These are phyloP conservation scores for Wickerhamiella nectarea DNA, from an alignment of 805 yeast species.

Conservation along the genomic window DNA sequence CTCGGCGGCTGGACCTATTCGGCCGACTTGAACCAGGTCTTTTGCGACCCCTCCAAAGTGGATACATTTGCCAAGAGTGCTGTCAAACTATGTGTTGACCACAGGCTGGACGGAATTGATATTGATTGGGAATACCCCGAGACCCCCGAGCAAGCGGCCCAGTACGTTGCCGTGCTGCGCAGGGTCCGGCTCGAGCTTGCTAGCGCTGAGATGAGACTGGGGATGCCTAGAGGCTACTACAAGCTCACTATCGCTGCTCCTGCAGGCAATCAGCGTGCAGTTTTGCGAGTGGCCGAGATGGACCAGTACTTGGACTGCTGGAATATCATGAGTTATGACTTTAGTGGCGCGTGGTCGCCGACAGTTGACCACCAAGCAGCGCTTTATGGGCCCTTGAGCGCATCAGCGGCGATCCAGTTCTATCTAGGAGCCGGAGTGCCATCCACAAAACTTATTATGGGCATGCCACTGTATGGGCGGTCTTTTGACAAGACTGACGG, in stretches of 20 bases:
- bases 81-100: conserved; percentile 33
- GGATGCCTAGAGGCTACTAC: conserved; percentile 24
- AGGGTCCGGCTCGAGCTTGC: conserved; percentile 31
- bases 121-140: conserved; percentile 90
- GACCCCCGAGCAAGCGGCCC: conserved; percentile 32
- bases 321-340: conserved; percentile 90
- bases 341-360: conserved; percentile 62
- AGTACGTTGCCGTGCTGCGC: conserved; percentile 33
- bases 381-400: conserved; percentile 38
- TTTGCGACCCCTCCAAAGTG: conserved; percentile 29
- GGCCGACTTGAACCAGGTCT: conserved; percentile 35
- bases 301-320: conserved; percentile 48
- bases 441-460: conserved; percentile 48
- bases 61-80: conserved; percentile 38
- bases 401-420: conserved; percentile 34
- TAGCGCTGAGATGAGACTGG: conserved; percentile 25
- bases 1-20: conserved; percentile 71
- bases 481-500: conserved; percentile 33
- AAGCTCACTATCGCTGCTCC: conserved; percentile 68
- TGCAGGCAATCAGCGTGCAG: conserved; percentile 34
- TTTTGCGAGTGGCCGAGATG: conserved; percentile 39
- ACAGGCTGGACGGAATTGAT: conserved; percentile 81
- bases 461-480: conserved; percentile 81
- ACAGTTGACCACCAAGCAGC: conserved; percentile 58
- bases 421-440: conserved; percentile 34